A percentile compares a stretch with the other conserved stretches of the same genome.
Evolutionary conservation across 2,329 filamentous ascomycete species (phyloP).

Genomic region (Cladosporium cucumerinum): DNA sequence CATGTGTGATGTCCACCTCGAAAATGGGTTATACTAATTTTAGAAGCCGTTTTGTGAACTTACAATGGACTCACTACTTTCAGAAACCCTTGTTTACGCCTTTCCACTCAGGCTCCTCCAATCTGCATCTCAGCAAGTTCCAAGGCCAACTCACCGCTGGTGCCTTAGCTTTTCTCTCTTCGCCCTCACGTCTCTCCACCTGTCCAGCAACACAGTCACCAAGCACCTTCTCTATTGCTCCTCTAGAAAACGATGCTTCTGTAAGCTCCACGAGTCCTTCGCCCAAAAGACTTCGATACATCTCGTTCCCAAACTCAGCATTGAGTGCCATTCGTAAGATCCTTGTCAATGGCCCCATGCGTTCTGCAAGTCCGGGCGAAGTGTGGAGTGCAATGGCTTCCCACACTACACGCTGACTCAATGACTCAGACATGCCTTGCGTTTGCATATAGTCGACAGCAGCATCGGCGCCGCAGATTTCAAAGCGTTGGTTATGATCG

Average conservation of each 20-base stretch:
- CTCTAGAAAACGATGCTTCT: constrained; percentile 35
- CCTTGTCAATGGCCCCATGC: constrained; percentile 39
- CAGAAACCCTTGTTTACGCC: constrained; percentile 30
- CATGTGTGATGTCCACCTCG: background rate
- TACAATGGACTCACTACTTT: background rate
- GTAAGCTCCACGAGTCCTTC: constrained; percentile 22
- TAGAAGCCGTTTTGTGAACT: background rate
- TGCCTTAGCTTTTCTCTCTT: constrained; percentile 35
- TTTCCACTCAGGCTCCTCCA: constrained; percentile 24
- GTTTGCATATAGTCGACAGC: constrained; percentile 34
- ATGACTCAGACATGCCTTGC: constrained; percentile 22
- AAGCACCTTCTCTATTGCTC: constrained; percentile 43
- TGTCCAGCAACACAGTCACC: constrained; percentile 44
- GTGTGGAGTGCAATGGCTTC: constrained; percentile 46
- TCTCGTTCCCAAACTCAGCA: constrained; percentile 37
- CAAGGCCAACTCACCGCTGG: constrained; percentile 32
- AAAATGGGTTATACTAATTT: background rate
- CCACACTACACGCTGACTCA: constrained; percentile 42
- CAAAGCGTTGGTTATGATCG: constrained; percentile 40
- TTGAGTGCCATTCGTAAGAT: constrained; percentile 39
- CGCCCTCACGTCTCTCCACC: constrained; percentile 33
- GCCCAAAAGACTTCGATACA: constrained; percentile 21
- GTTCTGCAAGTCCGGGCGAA: constrained; percentile 44
- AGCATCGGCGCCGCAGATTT: constrained; percentile 46
- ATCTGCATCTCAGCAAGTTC: constrained; percentile 20